Conservation (phyloP, 176 grass and related monocot genomes). For the Areca catechu region DNA sequence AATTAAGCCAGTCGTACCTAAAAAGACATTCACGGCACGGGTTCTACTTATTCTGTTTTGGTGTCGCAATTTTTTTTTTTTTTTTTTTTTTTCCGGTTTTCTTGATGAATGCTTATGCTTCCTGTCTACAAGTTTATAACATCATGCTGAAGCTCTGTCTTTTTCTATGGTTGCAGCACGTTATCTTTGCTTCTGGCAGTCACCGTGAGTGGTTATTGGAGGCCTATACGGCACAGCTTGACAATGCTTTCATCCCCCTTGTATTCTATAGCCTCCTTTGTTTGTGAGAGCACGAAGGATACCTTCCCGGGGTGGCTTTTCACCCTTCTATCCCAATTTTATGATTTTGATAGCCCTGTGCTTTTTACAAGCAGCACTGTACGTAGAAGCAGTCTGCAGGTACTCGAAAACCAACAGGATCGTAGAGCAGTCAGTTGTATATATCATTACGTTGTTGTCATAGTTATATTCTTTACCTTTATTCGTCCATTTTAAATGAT, state of each 20-base stretch:
- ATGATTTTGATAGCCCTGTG: too few species aligned
- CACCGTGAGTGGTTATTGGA: constrained; percentile 65
- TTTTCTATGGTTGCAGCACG: constrained; percentile 51
- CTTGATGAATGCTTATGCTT: neutral
- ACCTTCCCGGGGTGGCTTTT: too few species aligned
- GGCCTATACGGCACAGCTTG: constrained; percentile 80
- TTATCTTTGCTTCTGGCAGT: constrained; percentile 69
- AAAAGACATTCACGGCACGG: too few species aligned
- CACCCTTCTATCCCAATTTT: too few species aligned
- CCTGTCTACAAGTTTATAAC: neutral
- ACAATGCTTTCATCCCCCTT: constrained; percentile 94
- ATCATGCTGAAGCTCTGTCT: neutral
- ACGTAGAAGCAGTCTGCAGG: neutral
- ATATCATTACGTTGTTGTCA: too few species aligned
- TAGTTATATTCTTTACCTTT: too few species aligned
- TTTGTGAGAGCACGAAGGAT: constrained; percentile 23
- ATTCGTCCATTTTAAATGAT: too few species aligned
- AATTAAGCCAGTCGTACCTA: too few species aligned
- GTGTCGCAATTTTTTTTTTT: too few species aligned
- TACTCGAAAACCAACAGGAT: neutral
- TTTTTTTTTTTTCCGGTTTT: constrained; percentile 1
- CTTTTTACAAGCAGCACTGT: too few species aligned
- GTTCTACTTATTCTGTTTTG: neutral
- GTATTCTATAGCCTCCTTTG: constrained; percentile 90
- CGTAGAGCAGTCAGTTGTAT: neutral